Evolutionary conservation across 257 asterid species (phyloP).

Genomic region (Solanum chiquidenum): DNA sequence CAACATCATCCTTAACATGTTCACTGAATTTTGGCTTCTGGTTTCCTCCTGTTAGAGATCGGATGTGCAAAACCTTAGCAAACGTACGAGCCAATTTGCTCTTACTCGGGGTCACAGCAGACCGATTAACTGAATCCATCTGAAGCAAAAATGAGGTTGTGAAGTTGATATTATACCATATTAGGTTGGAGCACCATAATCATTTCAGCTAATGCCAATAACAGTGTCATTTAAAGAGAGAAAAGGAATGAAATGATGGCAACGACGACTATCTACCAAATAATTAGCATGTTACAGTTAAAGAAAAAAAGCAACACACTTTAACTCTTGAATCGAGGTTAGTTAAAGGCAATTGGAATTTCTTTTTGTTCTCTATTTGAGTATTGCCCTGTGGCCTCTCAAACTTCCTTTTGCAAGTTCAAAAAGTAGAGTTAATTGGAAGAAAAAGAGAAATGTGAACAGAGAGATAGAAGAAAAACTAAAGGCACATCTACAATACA

Average conservation of each 20-base stretch:
- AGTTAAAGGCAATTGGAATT: conserved; percentile 20
- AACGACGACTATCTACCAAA: conserved; percentile 13
- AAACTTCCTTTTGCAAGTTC: background rate
- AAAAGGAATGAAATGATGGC: conserved; percentile 26
- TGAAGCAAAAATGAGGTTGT: conserved; percentile 18
- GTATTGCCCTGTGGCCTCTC: background rate
- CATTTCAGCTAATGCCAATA: conserved; percentile 1
- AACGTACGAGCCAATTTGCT: conserved; percentile 46
- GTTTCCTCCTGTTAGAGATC: conserved; percentile 29
- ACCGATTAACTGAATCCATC: conserved; percentile 53
- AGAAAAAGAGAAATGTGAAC: conserved; percentile 13
- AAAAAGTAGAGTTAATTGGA: conserved; percentile 24
- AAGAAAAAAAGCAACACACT: conserved; percentile 33
- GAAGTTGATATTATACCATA: background rate
- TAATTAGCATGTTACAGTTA: conserved; percentile 24
- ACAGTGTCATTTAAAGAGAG: conserved; percentile 4
- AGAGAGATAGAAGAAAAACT: conserved; percentile 3
- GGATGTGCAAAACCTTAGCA: conserved; percentile 57
- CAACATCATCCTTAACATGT: conserved; percentile 10
- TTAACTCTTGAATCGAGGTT: conserved; percentile 40
- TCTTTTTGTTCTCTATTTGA: conserved; percentile 25
- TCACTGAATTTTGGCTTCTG: conserved; percentile 11
- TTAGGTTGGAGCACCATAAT: background rate
- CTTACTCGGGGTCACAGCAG: conserved; percentile 40
- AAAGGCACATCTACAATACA: background rate